Evolutionary conservation across 1,139 yeast species (phyloP).

Genomic region (Candida sp.): DNA sequence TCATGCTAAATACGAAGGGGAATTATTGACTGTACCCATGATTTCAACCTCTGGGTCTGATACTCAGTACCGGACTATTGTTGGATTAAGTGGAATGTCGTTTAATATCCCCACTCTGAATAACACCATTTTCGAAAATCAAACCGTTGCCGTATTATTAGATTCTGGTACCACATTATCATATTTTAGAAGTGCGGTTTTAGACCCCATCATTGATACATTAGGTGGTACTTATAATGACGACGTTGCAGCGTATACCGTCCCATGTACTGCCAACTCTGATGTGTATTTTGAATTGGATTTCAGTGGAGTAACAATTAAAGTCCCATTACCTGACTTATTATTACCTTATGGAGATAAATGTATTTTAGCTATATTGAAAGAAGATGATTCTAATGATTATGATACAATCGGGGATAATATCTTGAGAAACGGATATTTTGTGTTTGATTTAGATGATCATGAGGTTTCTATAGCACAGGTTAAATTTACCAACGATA

Average conservation of each 20-base stretch:
- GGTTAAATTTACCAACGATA: constrained; percentile 38
- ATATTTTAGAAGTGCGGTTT: constrained; percentile 43
- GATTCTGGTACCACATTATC: constrained; percentile 72
- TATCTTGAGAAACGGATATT: constrained; percentile 23
- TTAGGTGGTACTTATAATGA: constrained; percentile 17
- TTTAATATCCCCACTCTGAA: background rate
- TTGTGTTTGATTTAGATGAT: constrained; percentile 22
- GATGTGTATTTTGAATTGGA: constrained; percentile 18
- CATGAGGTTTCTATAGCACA: constrained; percentile 65
- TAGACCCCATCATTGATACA: constrained; percentile 31
- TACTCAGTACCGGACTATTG: background rate
- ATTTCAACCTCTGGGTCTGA: background rate
- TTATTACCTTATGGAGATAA: constrained; percentile 2
- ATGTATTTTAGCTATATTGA: constrained; percentile 16
- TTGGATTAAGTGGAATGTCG: background rate
- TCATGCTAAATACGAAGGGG: constrained; percentile 46
- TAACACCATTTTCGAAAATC: background rate
- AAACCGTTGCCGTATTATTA: constrained; percentile 16
- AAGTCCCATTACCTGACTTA: constrained; percentile 23
- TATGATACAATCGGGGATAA: constrained; percentile 16
- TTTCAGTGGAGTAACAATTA: constrained; percentile 26
- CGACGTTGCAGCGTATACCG: constrained; percentile 12
- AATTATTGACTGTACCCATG: constrained; percentile 28
- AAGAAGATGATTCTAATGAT: constrained; percentile 8
- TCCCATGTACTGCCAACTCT: constrained; percentile 10